Percentiles rank a stretch among this genome's conserved stretches.
Evolutionary conservation across 2,329 filamentous ascomycete genomes (phyloP).

Genomic region (Zymoseptoria crescenta): DNA sequence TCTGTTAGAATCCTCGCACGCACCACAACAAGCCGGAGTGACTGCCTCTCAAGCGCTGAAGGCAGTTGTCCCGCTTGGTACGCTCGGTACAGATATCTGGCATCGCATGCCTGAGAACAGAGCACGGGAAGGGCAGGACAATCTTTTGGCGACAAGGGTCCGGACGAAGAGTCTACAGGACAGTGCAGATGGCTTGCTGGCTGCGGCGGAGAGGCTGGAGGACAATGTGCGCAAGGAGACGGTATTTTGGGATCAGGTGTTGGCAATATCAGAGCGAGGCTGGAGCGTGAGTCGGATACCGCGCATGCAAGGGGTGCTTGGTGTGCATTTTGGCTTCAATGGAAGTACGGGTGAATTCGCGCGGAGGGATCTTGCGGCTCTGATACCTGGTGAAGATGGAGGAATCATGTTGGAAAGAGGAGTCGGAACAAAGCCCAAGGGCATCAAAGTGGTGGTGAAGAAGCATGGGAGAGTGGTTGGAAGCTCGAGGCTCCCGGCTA

Average conservation of each 20-base stretch:
- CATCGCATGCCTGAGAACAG: conserved; percentile 51
- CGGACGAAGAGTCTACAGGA: conserved; percentile 69
- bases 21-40: conserved; percentile 58
- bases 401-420: conserved; percentile 65
- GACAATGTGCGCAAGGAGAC: conserved; percentile 72
- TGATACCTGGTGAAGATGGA: conserved; percentile 68
- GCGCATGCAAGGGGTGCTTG: conserved; percentile 40
- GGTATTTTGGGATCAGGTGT: conserved; percentile 80
- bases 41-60: conserved; percentile 66
- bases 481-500: conserved; percentile 34
- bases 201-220: conserved; percentile 64
- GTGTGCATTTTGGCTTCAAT: conserved; percentile 81
- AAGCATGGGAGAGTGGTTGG: conserved; percentile 53
- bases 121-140: conserved; percentile 29
- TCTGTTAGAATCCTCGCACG: conserved; percentile 64
- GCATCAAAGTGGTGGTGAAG: conserved; percentile 61
- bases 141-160: conserved; percentile 58
- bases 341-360: conserved; percentile 58
- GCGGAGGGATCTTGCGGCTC: conserved; percentile 69
- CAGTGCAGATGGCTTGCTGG: conserved; percentile 64
- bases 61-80: conserved; percentile 60
- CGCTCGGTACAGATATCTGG: conserved; percentile 59
- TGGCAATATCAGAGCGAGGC: conserved; percentile 71
- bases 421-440: conserved; percentile 47
- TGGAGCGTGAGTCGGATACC: conserved; percentile 76